Evolutionary conservation across 75 land plant genomes (phyloP), one percentile per base, ranked within the genome.

Genomic region (Pinus taeda): DNA sequence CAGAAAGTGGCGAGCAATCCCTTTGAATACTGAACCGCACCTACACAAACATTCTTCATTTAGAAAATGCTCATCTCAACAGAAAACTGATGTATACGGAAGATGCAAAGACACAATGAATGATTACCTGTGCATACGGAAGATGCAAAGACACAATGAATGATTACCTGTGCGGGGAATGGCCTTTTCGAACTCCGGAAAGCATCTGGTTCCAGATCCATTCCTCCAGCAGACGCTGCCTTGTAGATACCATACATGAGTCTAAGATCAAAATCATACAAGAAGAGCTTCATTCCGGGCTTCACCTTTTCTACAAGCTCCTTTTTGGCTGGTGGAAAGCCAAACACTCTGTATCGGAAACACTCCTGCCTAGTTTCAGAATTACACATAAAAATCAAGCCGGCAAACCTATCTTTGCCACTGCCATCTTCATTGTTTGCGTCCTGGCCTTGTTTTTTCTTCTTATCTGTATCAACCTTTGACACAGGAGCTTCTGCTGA

Each of bases 381-480:
- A 77, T 76, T 92, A 57, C 94, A 92, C 84, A 90, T 81, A 37
- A 92, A 92, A 57, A 92, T 92, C 59, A 79, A 83, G 0, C 94
- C 94, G 36, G 82, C 93, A 75, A 89, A 81, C 26, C 77, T 73
- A 42, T 76, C 82, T 14, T 26, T 56, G 3, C 18, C 36, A 56
- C 1, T 60, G 62, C 21, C 21, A 60, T 18, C 62, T 53, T 56
- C 74, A 15, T 73, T 26, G 26, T 26, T 26, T 0, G 26, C 26
- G 0, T 26, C 26, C 0, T 26, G 26, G 26, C 26, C 8, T 13
- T 4, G 57, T 7, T 56, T 53, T 73, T 73, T 73, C 20, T 73
- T 73, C 1, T 3, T 26, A 15, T 24, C 26, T 73, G 56, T 30
- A 53, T 26, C 55, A 15, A 3, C 3, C 18, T 53, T 53, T 22